Conservation (phyloP, 225 moss, liverwort and hornwort genomes). For the Takakia lepidozioides region DNA sequence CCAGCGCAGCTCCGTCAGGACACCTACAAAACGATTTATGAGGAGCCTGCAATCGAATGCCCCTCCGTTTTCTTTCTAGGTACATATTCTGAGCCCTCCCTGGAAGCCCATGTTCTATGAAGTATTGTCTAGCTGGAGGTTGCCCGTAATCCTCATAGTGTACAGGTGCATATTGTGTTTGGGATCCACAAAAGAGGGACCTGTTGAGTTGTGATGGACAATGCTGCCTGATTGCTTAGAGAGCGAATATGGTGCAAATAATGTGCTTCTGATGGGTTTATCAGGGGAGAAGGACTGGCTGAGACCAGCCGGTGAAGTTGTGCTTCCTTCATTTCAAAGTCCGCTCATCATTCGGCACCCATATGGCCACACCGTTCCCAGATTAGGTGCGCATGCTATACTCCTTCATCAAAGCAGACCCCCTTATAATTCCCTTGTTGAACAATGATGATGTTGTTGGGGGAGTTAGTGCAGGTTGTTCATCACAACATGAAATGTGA, state of each 20-base stretch:
- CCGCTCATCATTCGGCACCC: conserved; percentile 43
- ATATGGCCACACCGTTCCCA: conserved; percentile 78
- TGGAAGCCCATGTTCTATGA: too few relatives aligned
- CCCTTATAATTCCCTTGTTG: too few relatives aligned
- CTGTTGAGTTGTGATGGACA: too few relatives aligned
- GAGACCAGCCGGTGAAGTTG: conserved; percentile 23
- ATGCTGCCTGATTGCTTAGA: not conserved
- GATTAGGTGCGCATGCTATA: conserved; percentile 45
- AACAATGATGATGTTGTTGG: too few relatives aligned
- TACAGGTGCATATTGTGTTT: too few relatives aligned
- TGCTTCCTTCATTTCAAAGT: conserved; percentile 47
- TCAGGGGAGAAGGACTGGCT: conserved; percentile 61
- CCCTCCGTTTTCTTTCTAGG: conserved; percentile 57
- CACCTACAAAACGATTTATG: conserved; percentile 40
- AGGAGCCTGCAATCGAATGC: conserved; percentile 39
- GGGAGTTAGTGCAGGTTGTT: too few relatives aligned
- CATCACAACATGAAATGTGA: too few relatives aligned
- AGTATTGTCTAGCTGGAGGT: too few relatives aligned
- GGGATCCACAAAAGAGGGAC: too few relatives aligned
- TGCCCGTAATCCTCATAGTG: too few relatives aligned
- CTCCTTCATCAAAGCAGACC: too few relatives aligned
- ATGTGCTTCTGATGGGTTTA: not conserved
- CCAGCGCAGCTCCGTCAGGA: conserved; percentile 57
- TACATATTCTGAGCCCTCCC: too few relatives aligned
- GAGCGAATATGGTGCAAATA: not conserved